Evolutionary conservation across 2,329 filamentous ascomycete genomes (phyloP).

Genomic region (Diplodia intermedia): DNA sequence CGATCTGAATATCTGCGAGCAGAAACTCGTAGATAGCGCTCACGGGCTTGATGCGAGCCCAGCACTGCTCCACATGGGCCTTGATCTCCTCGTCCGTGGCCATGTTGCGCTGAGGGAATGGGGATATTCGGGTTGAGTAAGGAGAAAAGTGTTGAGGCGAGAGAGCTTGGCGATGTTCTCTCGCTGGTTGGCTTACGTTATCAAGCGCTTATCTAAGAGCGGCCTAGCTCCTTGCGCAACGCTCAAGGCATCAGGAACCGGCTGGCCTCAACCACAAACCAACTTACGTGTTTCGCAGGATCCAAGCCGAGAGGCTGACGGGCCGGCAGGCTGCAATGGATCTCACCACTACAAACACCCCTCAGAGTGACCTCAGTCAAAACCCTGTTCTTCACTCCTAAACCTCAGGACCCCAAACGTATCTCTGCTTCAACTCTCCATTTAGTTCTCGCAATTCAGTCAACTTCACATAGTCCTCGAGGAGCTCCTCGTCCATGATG

Average conservation of each 20-base stretch:
- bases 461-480: not conserved
- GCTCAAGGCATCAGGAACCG: not conserved
- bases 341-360: not conserved
- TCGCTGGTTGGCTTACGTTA: constrained; percentile 14
- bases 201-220: not conserved
- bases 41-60: constrained; percentile 49
- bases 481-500: not conserved
- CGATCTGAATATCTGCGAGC: constrained; percentile 52
- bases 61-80: constrained; percentile 53
- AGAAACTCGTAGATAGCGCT: constrained; percentile 58
- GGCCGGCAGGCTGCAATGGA: not conserved
- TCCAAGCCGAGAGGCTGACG: not conserved
- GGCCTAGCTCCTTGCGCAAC: not conserved
- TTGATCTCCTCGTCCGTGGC: constrained; percentile 48
- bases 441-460: not conserved
- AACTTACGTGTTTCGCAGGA: not conserved
- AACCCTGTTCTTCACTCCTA: not conserved
- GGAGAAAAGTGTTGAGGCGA: constrained; percentile 24
- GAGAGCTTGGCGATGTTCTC: constrained; percentile 7
- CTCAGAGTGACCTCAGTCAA: not conserved
- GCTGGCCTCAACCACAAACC: not conserved
- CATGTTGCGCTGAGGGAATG: not conserved
- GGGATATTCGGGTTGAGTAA: not conserved
- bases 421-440: not conserved
- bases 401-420: not conserved